Evolutionary conservation across 371 early-diverging fungal species (phyloP).

Genomic region (Entomophthora muscae): DNA sequence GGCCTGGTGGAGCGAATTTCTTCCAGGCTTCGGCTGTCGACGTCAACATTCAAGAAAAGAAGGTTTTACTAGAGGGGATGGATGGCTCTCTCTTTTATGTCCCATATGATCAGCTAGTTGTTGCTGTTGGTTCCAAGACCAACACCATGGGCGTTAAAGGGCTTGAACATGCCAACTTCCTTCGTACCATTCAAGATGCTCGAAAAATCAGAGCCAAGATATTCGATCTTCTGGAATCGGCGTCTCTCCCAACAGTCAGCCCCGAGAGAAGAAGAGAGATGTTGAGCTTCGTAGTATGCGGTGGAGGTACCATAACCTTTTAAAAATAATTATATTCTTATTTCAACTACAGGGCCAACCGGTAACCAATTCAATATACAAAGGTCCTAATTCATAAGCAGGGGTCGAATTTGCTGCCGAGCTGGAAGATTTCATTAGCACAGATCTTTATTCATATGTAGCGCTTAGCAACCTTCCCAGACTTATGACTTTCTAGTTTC

Average conservation of each 20-base stretch:
- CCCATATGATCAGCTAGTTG: slow-evolving; percentile 58
- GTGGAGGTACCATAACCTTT: slow-evolving; percentile 55
- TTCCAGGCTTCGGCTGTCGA: slow-evolving; percentile 42
- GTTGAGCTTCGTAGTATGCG: slow-evolving; percentile 70
- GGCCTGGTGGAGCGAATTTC: slow-evolving; percentile 16
- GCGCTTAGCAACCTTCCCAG: slow-evolving; percentile 12
- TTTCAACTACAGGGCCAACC: slow-evolving; percentile 10
- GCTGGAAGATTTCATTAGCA: slow-evolving; percentile 62
- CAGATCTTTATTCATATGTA: slow-evolving; percentile 55
- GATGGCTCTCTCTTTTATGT: slow-evolving; percentile 29
- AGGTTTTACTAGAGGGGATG: slow-evolving; percentile 27
- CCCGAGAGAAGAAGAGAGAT: slow-evolving; percentile 57
- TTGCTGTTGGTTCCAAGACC: slow-evolving; percentile 62
- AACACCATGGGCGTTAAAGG: slow-evolving; percentile 69
- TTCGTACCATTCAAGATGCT: slow-evolving; percentile 59
- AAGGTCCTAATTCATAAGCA: too few relatives aligned
- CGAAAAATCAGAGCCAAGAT: slow-evolving; percentile 42
- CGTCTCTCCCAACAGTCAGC: slow-evolving; percentile 48
- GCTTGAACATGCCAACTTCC: slow-evolving; percentile 40
- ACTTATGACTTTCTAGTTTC: slow-evolving; percentile 23
- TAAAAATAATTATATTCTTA: background rate
- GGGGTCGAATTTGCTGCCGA: slow-evolving; percentile 71
- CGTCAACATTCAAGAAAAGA: slow-evolving; percentile 42
- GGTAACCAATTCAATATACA: too few relatives aligned
- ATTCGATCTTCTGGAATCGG: slow-evolving; percentile 66